Evolutionary conservation across 805 yeast species (phyloP), one percentile per base, ranked within the genome.

Genomic region (Blastobotrys americana): DNA sequence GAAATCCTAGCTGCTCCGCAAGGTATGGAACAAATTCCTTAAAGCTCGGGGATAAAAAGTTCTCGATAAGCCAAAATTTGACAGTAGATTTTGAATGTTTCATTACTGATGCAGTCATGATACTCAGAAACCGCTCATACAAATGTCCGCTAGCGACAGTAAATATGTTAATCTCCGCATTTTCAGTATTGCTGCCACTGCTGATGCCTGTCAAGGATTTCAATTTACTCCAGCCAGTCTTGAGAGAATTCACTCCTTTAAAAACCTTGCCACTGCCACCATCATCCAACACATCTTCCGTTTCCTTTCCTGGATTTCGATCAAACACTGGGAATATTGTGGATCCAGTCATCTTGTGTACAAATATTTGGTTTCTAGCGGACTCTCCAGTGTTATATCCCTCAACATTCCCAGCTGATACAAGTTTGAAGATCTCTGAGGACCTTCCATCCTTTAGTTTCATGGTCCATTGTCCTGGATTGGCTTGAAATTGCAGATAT

Each of bases 11-110:
- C 43, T 73, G 58, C 15, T 66, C 60, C 0, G 94, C 80, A 44
- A 86, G 56, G 13, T 56, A 51, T 0, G 86, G 84, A n/a, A 86
- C 57, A 40, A 77, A 73, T 22, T 65, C 57, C 57, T 75, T 79
- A 56, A 89, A 78, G 2, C 76, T 66, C 34, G 88, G 80, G 19
- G 94, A 81, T 70, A 86, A 68, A 57, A 77, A 86, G 60, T 84
- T 82, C 51, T 86, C 95, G 49, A 88, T 71, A 10, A 90, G 66
- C 97, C 96, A 88, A 59, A 89, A 84, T 58, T 82, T 84, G 21
- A 86, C 80, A 0, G 79, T 68, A 42, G 76, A 77, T 1, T 77
- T 66, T 2, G 87, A 76, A 51, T 82, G 78, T 21, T 68, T 67
- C 75, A 76, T 77, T 1, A 85, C 89, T 3, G 93, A 82, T 0